A percentile compares a stretch with the other conserved stretches of the same genome.
These are phyloP conservation scores for Cladosporium sp. DNA, from an alignment of 2,329 filamentous ascomycete species.

Conservation along the genomic window DNA sequence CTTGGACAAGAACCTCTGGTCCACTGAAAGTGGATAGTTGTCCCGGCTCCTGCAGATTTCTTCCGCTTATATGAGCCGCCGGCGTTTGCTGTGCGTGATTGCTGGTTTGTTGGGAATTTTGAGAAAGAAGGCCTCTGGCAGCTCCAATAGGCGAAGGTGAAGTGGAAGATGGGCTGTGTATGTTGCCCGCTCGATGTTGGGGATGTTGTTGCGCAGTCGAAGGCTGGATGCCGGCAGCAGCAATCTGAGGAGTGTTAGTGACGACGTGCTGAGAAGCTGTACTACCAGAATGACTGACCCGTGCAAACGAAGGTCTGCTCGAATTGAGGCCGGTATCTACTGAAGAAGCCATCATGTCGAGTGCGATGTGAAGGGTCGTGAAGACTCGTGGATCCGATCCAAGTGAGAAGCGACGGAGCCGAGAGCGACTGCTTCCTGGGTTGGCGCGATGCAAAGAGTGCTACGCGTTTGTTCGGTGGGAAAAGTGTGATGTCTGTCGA, in stretches of 20 bases:
- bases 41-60: slow-evolving; percentile 11
- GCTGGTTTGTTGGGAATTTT: neutral
- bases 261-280: neutral
- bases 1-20: slow-evolving; percentile 44
- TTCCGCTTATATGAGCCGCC: neutral
- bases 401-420: slow-evolving; percentile 28
- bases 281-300: slow-evolving; percentile 31
- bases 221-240: slow-evolving; percentile 36
- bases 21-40: neutral
- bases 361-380: slow-evolving; percentile 22
- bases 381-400: slow-evolving; percentile 18
- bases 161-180: slow-evolving; percentile 25
- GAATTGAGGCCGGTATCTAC: slow-evolving; percentile 31
- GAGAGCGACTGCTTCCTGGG: slow-evolving; percentile 43
- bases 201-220: slow-evolving; percentile 32
- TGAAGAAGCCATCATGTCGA: slow-evolving; percentile 38
- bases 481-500: slow-evolving; percentile 25
- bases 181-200: slow-evolving; percentile 7
- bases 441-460: slow-evolving; percentile 30
- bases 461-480: slow-evolving; percentile 35
- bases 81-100: slow-evolving; percentile 8
- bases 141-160: slow-evolving; percentile 21
- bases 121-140: slow-evolving; percentile 3
- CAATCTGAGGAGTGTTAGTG: slow-evolving; percentile 31
- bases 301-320: slow-evolving; percentile 42